Percentiles rank a stretch among this genome's conserved stretches.
Conservation (phyloP, 2,329 filamentous ascomycete genomes). For the Pestalotiopsis sp. region DNA sequence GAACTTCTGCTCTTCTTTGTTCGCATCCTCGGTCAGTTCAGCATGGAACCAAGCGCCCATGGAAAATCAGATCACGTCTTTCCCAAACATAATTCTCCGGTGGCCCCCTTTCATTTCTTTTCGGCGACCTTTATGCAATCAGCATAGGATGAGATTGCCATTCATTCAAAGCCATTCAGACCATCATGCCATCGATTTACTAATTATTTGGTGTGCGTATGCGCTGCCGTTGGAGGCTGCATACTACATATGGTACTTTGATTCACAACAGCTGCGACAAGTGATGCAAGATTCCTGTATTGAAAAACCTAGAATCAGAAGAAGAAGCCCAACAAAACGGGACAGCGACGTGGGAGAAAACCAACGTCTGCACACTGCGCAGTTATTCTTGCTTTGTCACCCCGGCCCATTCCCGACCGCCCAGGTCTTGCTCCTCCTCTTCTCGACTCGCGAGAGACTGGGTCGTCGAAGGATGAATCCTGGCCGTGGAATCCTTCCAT, state of each 20-base stretch:
- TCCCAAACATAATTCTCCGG: constrained; percentile 4
- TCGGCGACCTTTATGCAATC: neutral
- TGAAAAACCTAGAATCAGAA: neutral
- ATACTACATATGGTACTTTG: neutral
- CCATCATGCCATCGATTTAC: neutral
- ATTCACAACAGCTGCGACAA: neutral
- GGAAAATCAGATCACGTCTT: neutral
- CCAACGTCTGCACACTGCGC: too few relatives aligned
- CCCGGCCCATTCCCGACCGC: neutral
- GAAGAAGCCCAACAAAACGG: too few relatives aligned
- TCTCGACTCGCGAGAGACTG: neutral
- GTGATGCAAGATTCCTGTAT: neutral
- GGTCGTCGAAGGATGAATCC: neutral
- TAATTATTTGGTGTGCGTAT: neutral
- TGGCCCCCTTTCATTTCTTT: neutral
- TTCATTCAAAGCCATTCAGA: neutral
- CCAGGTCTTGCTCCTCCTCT: neutral
- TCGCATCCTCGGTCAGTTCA: neutral
- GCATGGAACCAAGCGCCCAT: neutral
- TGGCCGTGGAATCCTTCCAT: neutral
- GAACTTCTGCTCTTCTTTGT: neutral
- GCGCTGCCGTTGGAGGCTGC: neutral
- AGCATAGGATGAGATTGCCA: neutral
- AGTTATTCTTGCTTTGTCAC: neutral
- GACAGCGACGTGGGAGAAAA: too few relatives aligned